Base-by-base conservation (phyloP, 2,329 filamentous ascomycete species). In the Lecanicillium sp. region DNA sequence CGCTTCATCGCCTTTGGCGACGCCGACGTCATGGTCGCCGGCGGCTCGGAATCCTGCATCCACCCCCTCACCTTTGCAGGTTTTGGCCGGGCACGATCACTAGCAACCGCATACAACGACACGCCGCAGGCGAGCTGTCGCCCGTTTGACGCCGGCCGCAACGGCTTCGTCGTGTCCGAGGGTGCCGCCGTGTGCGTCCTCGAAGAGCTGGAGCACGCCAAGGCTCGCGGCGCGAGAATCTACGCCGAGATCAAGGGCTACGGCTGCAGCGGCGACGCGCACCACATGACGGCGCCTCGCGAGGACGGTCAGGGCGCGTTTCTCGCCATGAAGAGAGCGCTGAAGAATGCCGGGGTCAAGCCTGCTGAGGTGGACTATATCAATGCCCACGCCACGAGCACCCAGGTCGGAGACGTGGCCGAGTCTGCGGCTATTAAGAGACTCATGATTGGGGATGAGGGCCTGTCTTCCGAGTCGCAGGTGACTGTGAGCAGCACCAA, bases 341-440 rank as follows among this genome's bases (percentile, higher is more conserved):
- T 98, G 43, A 79, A 72, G 50, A 77, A 85, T 53, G 87, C 88
- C 0, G 62, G 71, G 1, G 54, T 94, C 28, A 69, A 69, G 37
- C 89, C 92, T 0, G 62, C 62, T 1, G 65, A 79, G 29, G 79
- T 98, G 4, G 86, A 89, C 58, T 98, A 98, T 58, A 76, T 98
- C 55, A 98, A 97, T 54, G 92, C 92, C 2, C 92, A 98, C 56
- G 92, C 90, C 1, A 98, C 92, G 2, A 86, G 85, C 17, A 98
- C 90, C 0, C 60, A 71, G 6, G 72, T 97, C 3, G 92, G 92
- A 1, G 92, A 98, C 62, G 74, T 77, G 17, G 90, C 92, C 2
- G 92, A 98, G 63, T 90, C 90, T 36, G 66, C 70, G 7, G 92
- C 92, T 0, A 90, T 97, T 49, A 81, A 79, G 44, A 65, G 75